Evolutionary conservation across 805 yeast genomes (phyloP), one percentile per base, ranked within the genome.

Genomic region (Candida loeiensis): DNA sequence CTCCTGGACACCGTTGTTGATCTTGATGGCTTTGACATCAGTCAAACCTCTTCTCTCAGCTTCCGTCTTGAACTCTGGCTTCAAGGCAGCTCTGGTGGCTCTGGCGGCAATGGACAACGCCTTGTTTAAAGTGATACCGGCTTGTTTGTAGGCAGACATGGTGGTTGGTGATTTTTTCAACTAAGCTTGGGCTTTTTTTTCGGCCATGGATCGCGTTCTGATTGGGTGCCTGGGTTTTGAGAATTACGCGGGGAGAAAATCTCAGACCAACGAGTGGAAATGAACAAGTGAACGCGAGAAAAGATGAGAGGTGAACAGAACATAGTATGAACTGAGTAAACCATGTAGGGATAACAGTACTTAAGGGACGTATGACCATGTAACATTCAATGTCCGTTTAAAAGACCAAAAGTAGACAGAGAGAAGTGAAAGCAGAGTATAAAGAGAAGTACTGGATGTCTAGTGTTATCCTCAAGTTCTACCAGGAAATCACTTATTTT

Each of bases 91-190:
- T 74, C 97, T 88, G 54, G 88, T 79, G 47, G 95, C 78, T 64
- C 80, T 80, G 59, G 96, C 95, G 59, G 96, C 86, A 60, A 91
- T 76, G 52, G 95, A 79, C 66, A 90, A 76, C 70, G 91, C 91
- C 66, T 82, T 85, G 84, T 86, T 87, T 74, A 84, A 80, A 51
- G 73, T 60, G 43, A 69, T 68, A 45, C 74, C 74, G 40, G 74
- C 74, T 69, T 69, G 74, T 58, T 69, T 67, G 64, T 66, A 64
- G 58, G 73, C 70, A 55, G 73, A 66, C 74, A 69, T 69, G 26
- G 40, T 47, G 36, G 19, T 41, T 16, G 33, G 29, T 36, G 39
- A 19, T 29, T 29, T 34, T 43, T 43, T 43, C 49, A 30, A 24
- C 31, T 37, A n/a, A 19, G 17, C 13, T 25, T 7, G 14, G n/a